Base-by-base conservation (phyloP, 495 filamentous ascomycete genomes). In the Penicillium paxilli region DNA sequence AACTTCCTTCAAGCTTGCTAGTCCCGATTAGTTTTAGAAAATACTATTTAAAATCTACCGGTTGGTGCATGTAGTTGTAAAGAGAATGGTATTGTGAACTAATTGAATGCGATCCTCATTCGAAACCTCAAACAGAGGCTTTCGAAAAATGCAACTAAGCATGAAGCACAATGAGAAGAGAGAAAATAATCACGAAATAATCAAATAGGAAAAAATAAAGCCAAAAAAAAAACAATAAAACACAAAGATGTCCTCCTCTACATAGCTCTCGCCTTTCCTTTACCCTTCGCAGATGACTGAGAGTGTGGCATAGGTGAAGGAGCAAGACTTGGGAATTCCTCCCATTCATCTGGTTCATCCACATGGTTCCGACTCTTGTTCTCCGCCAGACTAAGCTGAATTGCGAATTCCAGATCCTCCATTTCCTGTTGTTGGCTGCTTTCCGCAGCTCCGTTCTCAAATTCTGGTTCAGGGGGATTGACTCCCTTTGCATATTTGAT, bases 321-420 rank as follows among this genome's bases (percentile, higher is more conserved):
- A 57, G 74, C 69, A 17, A 87, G 71, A 24, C 73, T 60, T 8
- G 87, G 86, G 49, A 86, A 89, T 51, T 83, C 83, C 24, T 85
- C 82, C 24, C 71, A 73, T 40, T 63, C 35, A 16, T 38, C 60
- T 16, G 65, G 42, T 22, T 48, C 59, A 46, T 51, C 52, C 54
- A 57, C 55, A 45, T 63, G 53, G 57, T 63, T 66, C 51, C 70
- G 70, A 70, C 84, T 82, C 69, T 83, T 73, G 49, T 91, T 85
- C 70, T 96, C 92, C 11, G 86, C 88, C 41, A 97, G 69, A 66
- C 94, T 97, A 25, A 97, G 70, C 66, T 87, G 84, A 52, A 97
- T 71, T 3, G 94, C 94, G 53, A 91, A 84, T 38, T 95, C 88
- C 35, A 97, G 66, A 68, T 96, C 93, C 40, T 87, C 83, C 58